These are phyloP conservation scores for Tinospora cordifolia DNA, from an alignment of 164 flowering plant species.

Conservation along the genomic window DNA sequence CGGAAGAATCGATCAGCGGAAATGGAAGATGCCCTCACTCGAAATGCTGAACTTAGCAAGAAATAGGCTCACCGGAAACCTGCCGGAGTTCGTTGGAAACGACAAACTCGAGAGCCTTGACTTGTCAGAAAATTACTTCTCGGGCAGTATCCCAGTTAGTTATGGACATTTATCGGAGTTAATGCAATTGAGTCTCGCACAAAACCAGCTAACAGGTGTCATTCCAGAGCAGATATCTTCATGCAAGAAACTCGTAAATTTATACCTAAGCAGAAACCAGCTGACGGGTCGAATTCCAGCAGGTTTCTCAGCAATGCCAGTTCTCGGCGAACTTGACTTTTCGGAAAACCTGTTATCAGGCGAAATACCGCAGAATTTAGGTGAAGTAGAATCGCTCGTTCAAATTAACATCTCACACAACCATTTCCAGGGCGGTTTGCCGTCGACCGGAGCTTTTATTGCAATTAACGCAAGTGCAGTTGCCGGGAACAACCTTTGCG, in stretches of 20 bases:
- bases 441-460: slow-evolving; percentile 60
- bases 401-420: slow-evolving; percentile 69
- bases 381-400: slow-evolving; percentile 50
- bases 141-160: slow-evolving; percentile 42
- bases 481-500: slow-evolving; percentile 61
- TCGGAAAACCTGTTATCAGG: slow-evolving; percentile 59
- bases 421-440: slow-evolving; percentile 50
- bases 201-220: slow-evolving; percentile 48
- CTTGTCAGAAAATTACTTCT: slow-evolving; percentile 55
- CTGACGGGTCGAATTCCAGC: slow-evolving; percentile 55
- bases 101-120: slow-evolving; percentile 49
- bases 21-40: slow-evolving; percentile 63
- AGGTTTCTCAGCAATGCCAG: slow-evolving; percentile 46
- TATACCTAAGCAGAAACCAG: slow-evolving; percentile 58
- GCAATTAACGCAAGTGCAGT: slow-evolving; percentile 60
- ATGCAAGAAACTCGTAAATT: slow-evolving; percentile 52
- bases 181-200: slow-evolving; percentile 40
- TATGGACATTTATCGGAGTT: slow-evolving; percentile 45
- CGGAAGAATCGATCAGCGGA: slow-evolving; percentile 37
- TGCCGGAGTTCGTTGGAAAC: slow-evolving; percentile 54
- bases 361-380: slow-evolving; percentile 46
- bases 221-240: slow-evolving; percentile 54
- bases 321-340: slow-evolving; percentile 59
- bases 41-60: slow-evolving; percentile 58
- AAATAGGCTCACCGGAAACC: slow-evolving; percentile 45